These are phyloP conservation scores for Dinochytrium kinnereticum DNA, from an alignment of 371 early-diverging fungal genomes.

Conservation along the genomic window DNA sequence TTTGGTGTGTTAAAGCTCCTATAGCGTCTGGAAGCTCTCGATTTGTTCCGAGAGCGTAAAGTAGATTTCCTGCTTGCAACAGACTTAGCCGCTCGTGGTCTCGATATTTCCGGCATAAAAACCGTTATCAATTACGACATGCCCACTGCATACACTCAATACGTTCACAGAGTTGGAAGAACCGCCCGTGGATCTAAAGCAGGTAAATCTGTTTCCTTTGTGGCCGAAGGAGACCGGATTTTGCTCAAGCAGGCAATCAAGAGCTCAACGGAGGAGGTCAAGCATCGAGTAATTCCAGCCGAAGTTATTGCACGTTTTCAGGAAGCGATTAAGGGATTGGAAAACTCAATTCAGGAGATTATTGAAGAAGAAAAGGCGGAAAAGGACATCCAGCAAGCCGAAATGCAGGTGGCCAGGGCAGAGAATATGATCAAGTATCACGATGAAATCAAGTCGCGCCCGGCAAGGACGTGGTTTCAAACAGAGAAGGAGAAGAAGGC, in stretches of 20 bases:
- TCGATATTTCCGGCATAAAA: constrained; percentile 98
- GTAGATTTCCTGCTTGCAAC: constrained; percentile 95
- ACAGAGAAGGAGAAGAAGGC: constrained; percentile 49
- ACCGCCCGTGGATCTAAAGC: constrained; percentile 96
- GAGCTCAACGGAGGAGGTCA: constrained; percentile 75
- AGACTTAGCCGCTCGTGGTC: constrained; percentile 99
- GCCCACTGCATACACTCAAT: constrained; percentile 94
- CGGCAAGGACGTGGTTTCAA: constrained; percentile 96
- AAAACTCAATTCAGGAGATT: constrained; percentile 75
- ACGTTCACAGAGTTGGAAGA: constrained; percentile 99
- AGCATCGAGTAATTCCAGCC: constrained; percentile 84
- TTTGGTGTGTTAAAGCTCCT: too few species aligned
- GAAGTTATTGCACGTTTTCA: constrained; percentile 78
- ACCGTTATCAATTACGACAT: constrained; percentile 99
- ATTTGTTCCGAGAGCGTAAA: constrained; percentile 86
- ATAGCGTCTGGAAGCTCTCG: constrained; percentile 87
- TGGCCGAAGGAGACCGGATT: constrained; percentile 91
- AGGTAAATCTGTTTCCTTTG: constrained; percentile 89
- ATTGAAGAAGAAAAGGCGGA: constrained; percentile 87
- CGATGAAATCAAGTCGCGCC: constrained; percentile 88
- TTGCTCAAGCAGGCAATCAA: constrained; percentile 93
- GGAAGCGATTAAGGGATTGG: constrained; percentile 66
- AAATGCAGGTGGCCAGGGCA: constrained; percentile 87
- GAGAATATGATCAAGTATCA: constrained; percentile 83
- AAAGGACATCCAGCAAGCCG: constrained; percentile 73